Percentiles rank a stretch among this genome's conserved stretches.
Conservation (phyloP, 768 basidiomycete genomes). For the Termitomyces sp. region DNA sequence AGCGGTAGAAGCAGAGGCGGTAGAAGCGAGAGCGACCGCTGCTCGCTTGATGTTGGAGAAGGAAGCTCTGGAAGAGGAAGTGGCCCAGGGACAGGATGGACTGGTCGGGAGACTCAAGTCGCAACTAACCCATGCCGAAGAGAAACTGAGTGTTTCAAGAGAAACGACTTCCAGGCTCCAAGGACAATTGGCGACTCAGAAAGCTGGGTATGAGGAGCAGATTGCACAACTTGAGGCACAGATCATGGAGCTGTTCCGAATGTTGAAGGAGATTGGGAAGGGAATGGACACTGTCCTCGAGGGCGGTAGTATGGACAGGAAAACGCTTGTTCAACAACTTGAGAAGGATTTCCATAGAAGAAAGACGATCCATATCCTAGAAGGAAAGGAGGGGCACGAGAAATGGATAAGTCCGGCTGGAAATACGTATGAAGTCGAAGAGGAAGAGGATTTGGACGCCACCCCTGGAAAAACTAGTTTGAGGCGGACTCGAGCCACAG, state of each 20-base stretch:
- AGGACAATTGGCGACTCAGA: slow-evolving; percentile 72
- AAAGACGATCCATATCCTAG: slow-evolving; percentile 81
- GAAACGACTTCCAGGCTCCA: slow-evolving; percentile 74
- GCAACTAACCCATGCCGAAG: slow-evolving; percentile 63
- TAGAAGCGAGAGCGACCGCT: slow-evolving; percentile 56
- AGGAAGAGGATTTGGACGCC: slow-evolving; percentile 45
- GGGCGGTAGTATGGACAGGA: slow-evolving; percentile 68
- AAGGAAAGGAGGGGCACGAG: slow-evolving; percentile 50
- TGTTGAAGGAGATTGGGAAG: slow-evolving; percentile 81
- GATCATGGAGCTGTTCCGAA: slow-evolving; percentile 90
- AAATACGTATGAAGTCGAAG: slow-evolving; percentile 18
- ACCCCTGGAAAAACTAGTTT: slow-evolving; percentile 53
- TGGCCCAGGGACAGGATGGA: slow-evolving; percentile 77
- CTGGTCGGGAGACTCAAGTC: slow-evolving; percentile 77
- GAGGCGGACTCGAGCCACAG: slow-evolving; percentile 26
- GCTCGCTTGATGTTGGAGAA: slow-evolving; percentile 75
- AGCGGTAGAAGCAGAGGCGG: slow-evolving; percentile 70
- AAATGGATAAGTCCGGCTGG: slow-evolving; percentile 21
- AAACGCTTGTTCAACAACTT: slow-evolving; percentile 70
- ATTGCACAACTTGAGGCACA: slow-evolving; percentile 87
- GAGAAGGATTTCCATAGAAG: slow-evolving; percentile 79
- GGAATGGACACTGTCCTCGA: slow-evolving; percentile 74
- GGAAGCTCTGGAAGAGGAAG: slow-evolving; percentile 73
- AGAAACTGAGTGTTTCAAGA: slow-evolving; percentile 72
- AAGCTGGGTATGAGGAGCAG: slow-evolving; percentile 74